phyloP scores from a whole-genome alignment of 179 eudicot species.

The Spergularia azorica region DNA sequence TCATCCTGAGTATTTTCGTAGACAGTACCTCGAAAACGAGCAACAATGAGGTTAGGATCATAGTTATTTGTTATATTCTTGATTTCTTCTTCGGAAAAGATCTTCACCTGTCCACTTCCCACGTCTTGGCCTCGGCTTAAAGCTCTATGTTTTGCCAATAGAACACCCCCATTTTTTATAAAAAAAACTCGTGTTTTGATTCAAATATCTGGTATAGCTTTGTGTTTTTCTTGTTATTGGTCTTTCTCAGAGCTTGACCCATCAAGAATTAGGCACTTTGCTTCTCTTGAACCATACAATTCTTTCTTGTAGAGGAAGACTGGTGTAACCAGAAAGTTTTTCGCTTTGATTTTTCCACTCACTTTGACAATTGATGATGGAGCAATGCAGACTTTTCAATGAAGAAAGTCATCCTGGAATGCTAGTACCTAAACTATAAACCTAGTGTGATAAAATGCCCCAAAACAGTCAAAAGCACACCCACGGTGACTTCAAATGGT shows the following conservation, averaged over 20 bases:
- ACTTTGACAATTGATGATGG: too few relatives aligned
- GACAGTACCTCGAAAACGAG: neutral
- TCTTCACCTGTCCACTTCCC: slow-evolving; percentile 10
- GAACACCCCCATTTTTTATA: slow-evolving; percentile 20
- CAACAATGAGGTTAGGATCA: slow-evolving; percentile 13
- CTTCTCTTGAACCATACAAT: too few relatives aligned
- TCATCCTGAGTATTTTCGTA: slow-evolving; percentile 15
- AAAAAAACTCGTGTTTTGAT: slow-evolving; percentile 20
- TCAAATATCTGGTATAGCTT: neutral
- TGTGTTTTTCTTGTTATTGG: neutral
- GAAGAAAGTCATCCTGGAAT: too few relatives aligned
- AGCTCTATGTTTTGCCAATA: slow-evolving; percentile 26
- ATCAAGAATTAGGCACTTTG: neutral
- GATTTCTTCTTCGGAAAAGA: slow-evolving; percentile 17
- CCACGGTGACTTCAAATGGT: too few relatives aligned
- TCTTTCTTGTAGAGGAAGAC: too few relatives aligned
- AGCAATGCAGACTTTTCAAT: too few relatives aligned
- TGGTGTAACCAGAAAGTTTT: too few relatives aligned
- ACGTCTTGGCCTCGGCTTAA: slow-evolving; percentile 14
- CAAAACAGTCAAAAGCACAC: too few relatives aligned
- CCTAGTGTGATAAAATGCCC: too few relatives aligned
- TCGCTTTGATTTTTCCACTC: too few relatives aligned
- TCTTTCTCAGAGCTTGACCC: slow-evolving; percentile 15
- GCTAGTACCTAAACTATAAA: neutral
- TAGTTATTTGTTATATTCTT: slow-evolving; percentile 14